Evolutionary conservation across 768 basidiomycete genomes (phyloP), one percentile per base, ranked within the genome.

Genomic region (Naganishia vaughanmartiniae): DNA sequence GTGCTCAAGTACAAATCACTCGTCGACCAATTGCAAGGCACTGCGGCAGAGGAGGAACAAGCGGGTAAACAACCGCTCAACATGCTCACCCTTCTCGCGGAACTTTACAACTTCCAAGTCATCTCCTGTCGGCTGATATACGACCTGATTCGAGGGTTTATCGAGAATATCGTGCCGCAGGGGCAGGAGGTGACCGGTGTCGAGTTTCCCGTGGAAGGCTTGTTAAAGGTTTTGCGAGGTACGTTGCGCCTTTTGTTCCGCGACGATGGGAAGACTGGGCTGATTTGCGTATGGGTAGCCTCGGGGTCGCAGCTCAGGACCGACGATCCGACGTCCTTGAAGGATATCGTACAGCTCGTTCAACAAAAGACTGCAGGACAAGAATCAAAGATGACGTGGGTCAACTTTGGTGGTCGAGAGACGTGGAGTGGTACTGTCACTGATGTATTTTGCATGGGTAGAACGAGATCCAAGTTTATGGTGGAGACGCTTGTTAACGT

Each of bases 21-120:
- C 73, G 60, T 39, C 45, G 66, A n/a, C n/a, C 54, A 24, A 60
- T 31, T 58, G 21, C 39, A 54, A 28, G 63, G 45, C 39, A 72
- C 19, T 15, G 28, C 30, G 19, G 57, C 76, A 19, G 65, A 60
- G 26, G 72, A 77, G 1, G 74, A 76, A 26, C 76, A 83, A 81
- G 79, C 83, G 7, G 91, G 92, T 34, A 99, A 98, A 82, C 92
- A 95, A 77, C 88, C 88, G 73, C 88, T 90, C 12, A 98, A 99
- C 78, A 82, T 99, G 39, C 85, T 95, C 51, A 87, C 91, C 0
- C 85, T 98, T 28, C 82, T 97, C 26, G 90, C 92, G 1, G 93
- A 97, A 78, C 83, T 99, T 24, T 98, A 97, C 84, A 97, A 97
- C 78, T 93, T 97, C 78, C 91, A 93, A 82, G 91, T 97, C 28